Conservation (phyloP, 805 yeast species). For the Cyberlindnera euphorbiiphila region DNA sequence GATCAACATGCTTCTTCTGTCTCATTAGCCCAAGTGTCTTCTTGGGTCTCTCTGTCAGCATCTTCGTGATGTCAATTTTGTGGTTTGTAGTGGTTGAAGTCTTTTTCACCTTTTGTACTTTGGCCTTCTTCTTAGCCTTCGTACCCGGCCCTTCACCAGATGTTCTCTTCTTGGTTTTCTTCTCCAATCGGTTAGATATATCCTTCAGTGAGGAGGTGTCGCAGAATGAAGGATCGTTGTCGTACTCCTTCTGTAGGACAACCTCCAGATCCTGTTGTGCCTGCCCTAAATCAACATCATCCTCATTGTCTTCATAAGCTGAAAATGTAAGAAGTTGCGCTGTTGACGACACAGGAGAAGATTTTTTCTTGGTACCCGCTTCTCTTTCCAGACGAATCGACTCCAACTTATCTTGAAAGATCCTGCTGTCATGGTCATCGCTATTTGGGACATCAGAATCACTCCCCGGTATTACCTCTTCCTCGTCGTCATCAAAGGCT, state of each 20-base stretch:
- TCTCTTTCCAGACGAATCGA: not conserved
- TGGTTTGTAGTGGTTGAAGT: not conserved
- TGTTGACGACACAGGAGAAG: not conserved
- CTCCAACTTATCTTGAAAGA: conserved; percentile 7
- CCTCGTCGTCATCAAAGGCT: conserved; percentile 14
- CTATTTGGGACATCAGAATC: conserved; percentile 11
- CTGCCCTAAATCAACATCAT: conserved; percentile 1
- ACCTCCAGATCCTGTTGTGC: conserved; percentile 9
- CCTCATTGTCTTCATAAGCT: conserved; percentile 16
- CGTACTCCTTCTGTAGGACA: conserved; percentile 20
- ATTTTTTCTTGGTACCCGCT: not conserved
- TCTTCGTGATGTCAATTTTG: conserved; percentile 18
- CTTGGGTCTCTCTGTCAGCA: conserved; percentile 16
- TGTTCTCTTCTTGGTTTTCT: conserved; percentile 1
- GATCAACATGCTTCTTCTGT: conserved; percentile 9
- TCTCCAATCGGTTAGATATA: not conserved
- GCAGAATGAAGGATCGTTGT: conserved; percentile 16
- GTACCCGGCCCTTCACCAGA: not conserved
- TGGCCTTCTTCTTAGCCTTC: conserved; percentile 1
- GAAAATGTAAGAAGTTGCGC: conserved; percentile 11
- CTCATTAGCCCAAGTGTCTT: conserved; percentile 5
- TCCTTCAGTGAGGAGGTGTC: not conserved
- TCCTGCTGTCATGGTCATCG: conserved; percentile 11
- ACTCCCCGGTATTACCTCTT: conserved; percentile 7
- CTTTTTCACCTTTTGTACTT: not conserved